These are phyloP conservation scores for Aspergillus bridgeri DNA, from an alignment of 495 filamentous ascomycete genomes.

Conservation along the genomic window DNA sequence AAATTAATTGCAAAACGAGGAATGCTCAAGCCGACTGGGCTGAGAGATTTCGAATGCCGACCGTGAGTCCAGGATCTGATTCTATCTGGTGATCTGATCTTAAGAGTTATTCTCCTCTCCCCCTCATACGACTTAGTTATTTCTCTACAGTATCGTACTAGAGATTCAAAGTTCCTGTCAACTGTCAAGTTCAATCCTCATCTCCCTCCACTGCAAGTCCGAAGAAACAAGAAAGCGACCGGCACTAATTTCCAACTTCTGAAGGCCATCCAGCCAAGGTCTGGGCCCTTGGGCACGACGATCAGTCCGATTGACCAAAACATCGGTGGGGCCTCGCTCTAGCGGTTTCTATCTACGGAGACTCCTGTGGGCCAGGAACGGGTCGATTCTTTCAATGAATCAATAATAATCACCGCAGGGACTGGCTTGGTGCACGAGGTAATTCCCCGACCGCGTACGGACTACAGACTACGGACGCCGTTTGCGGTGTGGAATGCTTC, in stretches of 20 bases:
- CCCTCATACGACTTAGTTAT: too few species aligned
- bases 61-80: too few species aligned
- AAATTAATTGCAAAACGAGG: not conserved
- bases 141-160: too few species aligned
- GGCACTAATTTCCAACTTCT: not conserved
- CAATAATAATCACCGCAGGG: not conserved
- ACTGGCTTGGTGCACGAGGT: not conserved
- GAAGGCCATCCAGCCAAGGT: not conserved
- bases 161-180: too few species aligned
- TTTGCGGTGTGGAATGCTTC: not conserved
- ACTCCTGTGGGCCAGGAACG: not conserved
- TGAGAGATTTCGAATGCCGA: not conserved
- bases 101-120: too few species aligned
- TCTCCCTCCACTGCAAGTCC: too few species aligned
- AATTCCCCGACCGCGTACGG: not conserved
- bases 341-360: conserved; percentile 3
- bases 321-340: conserved; percentile 1
- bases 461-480: too few species aligned
- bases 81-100: too few species aligned
- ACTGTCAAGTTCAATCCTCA: too few species aligned
- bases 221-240: conserved; percentile 7
- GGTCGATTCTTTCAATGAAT: not conserved
- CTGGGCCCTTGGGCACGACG: conserved; percentile 6
- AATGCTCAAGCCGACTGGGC: not conserved
- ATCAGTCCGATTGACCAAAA: conserved; percentile 14